Evolutionary conservation across 2,329 filamentous ascomycete genomes (phyloP), one percentile per base, ranked within the genome.

Genomic region (Penicillium thymicola): DNA sequence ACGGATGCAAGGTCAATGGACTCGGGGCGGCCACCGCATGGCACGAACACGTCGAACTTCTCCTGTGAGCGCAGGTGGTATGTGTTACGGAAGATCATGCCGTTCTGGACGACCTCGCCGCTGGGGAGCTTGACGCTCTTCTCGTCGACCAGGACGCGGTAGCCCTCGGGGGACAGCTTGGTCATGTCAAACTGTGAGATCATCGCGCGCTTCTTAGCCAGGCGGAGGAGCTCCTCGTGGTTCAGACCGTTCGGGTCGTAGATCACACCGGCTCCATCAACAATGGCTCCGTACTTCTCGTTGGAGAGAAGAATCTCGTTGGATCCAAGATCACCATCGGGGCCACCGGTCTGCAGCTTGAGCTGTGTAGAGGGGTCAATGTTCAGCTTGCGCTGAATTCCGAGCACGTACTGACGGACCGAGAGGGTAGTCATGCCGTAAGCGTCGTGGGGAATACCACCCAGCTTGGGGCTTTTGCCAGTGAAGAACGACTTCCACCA

Each of bases 401-500:
- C 94, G 69, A 92, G 86, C 64, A 99, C 90, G 67, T 95, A 99
- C 76, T 99, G 91, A 44, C 94, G 91, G 48, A 99, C 93, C 6
- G 92, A 97, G 55, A 97, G 78, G 0, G 94, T 97, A 0, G 94
- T 99, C 94, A 99, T 99, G 68, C 94, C 94, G 71, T 99, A 99
- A 40, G 82, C 78, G 73, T 99, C 94, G 76, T 99, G 94, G 37
- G 94, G 94, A 65, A 99, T 99, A 71, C 94, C 94, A 61, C 94
- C 94, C 14, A 99, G 84, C 76, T 89, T 94, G 51, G 92, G 94
- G 66, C 91, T 96, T 83, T 99, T 99, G 70, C 94, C 94, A 2
- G 94, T 99, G 82, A 99, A 99, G 85, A 99, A 99, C 0, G 94
- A 99, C 82, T 99, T 99, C 94, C 94, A 99, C 91, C 93, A 99